phyloP scores from a whole-genome alignment of 768 basidiomycete genomes.

The Mrakia gelida region DNA sequence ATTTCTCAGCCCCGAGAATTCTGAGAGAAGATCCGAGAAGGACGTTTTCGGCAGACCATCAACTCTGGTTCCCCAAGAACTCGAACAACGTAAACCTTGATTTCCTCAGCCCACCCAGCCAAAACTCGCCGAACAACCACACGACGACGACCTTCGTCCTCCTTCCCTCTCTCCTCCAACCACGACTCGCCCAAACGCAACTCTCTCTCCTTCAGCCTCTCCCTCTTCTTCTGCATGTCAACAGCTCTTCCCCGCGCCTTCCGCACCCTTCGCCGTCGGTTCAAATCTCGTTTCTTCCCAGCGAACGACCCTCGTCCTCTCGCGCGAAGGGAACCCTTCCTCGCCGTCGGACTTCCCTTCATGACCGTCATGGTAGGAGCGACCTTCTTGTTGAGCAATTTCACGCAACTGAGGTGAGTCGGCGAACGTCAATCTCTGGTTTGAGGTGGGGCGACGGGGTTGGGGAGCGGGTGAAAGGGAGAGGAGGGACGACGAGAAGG shows the following conservation, averaged over 20 bases:
- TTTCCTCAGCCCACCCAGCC: too few relatives aligned
- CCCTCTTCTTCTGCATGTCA: background rate
- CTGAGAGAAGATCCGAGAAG: too few relatives aligned
- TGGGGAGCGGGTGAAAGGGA: too few relatives aligned
- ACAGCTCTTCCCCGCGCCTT: background rate
- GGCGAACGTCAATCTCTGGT: too few relatives aligned
- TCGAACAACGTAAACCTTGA: too few relatives aligned
- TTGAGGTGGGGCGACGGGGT: too few relatives aligned
- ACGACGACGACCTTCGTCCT: too few relatives aligned
- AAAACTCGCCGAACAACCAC: too few relatives aligned
- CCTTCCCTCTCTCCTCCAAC: background rate
- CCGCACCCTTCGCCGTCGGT: background rate
- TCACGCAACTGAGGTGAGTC: conserved; percentile 64
- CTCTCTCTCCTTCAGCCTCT: background rate
- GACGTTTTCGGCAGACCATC: too few relatives aligned
- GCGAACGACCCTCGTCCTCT: conserved; percentile 28
- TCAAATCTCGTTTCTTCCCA: conserved; percentile 31
- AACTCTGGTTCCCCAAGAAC: too few relatives aligned
- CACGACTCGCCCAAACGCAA: background rate
- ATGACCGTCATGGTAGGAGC: conserved; percentile 76
- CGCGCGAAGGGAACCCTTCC: conserved; percentile 40
- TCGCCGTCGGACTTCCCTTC: conserved; percentile 81
- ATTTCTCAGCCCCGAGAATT: too few relatives aligned
- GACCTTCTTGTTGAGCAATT: conserved; percentile 71
- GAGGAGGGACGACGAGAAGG: background rate